phyloP scores from a whole-genome alignment of 148 eudicot species.

The Chenopodium formosanum region DNA sequence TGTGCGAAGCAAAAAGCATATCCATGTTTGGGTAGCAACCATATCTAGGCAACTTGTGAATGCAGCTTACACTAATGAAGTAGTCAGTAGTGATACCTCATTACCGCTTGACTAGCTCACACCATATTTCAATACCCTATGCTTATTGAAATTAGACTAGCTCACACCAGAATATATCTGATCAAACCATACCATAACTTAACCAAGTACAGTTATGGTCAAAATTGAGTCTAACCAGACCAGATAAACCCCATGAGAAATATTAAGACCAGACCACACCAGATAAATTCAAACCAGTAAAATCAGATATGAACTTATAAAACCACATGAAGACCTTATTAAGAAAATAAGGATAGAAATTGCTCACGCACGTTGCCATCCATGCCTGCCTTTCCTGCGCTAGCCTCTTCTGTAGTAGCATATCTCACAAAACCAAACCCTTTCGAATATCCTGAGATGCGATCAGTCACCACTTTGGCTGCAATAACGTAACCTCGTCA shows the following conservation, averaged over 20 bases:
- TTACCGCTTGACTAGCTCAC: too few relatives aligned
- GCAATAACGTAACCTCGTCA: conserved; percentile 27
- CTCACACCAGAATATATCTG: too few relatives aligned
- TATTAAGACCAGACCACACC: too few relatives aligned
- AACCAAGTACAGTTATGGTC: too few relatives aligned
- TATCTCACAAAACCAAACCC: conserved; percentile 87
- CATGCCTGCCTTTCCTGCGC: conserved; percentile 72
- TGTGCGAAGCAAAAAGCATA: not conserved
- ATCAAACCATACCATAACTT: too few relatives aligned
- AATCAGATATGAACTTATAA: too few relatives aligned
- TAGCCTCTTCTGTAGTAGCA: conserved; percentile 67
- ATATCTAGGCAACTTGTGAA: not conserved
- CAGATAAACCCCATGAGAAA: too few relatives aligned
- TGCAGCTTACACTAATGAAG: not conserved
- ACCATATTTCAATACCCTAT: too few relatives aligned
- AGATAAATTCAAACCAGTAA: too few relatives aligned
- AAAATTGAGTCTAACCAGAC: too few relatives aligned
- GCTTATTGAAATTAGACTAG: too few relatives aligned
- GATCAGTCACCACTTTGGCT: conserved; percentile 93
- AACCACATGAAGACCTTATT: not conserved
- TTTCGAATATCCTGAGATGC: conserved; percentile 67
- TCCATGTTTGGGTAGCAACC: not conserved
- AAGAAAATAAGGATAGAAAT: not conserved
- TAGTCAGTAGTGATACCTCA: too few relatives aligned
- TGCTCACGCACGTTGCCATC: conserved; percentile 65